A percentile compares a stretch with the other conserved stretches of the same genome.
These are phyloP conservation scores for Pinus tabuliformis DNA, from an alignment of 75 land plant genomes.

Conservation along the genomic window DNA sequence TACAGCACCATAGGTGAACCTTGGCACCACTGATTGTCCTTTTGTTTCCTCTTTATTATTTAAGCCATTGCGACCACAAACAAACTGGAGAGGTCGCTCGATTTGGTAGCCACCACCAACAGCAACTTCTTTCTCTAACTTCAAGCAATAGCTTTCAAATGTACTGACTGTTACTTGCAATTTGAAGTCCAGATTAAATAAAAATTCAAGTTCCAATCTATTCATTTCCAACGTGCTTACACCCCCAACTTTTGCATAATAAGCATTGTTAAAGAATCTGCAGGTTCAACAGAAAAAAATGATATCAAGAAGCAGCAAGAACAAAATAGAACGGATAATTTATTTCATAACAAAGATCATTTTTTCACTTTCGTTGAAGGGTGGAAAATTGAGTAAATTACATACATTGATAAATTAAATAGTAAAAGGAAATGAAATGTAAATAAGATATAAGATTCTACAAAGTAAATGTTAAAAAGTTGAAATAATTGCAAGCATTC, in stretches of 20 bases:
- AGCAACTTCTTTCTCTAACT: constrained; percentile 11
- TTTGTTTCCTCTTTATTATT: background rate
- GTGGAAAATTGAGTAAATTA: too few relatives aligned
- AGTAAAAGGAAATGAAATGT: background rate
- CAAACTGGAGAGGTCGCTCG: background rate
- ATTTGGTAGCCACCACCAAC: background rate
- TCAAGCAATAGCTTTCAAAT: constrained; percentile 11
- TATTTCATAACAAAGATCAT: background rate
- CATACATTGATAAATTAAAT: too few relatives aligned
- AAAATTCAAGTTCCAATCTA: constrained; percentile 61
- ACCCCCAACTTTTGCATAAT: constrained; percentile 75
- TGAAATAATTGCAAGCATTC: background rate
- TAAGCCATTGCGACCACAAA: background rate
- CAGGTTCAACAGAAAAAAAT: constrained; percentile 8
- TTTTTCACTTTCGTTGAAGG: background rate
- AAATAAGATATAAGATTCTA: background rate
- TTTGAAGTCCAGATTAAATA: constrained; percentile 56
- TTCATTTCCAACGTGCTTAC: constrained; percentile 61
- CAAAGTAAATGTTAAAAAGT: background rate
- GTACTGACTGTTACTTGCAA: constrained; percentile 8
- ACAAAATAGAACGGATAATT: background rate
- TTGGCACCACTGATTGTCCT: background rate
- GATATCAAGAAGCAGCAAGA: background rate
- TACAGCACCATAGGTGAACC: constrained; percentile 1
- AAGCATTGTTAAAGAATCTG: constrained; percentile 74